phyloP scores from a whole-genome alignment of 2,329 filamentous ascomycete genomes.

The Xylariaceae sp. region DNA sequence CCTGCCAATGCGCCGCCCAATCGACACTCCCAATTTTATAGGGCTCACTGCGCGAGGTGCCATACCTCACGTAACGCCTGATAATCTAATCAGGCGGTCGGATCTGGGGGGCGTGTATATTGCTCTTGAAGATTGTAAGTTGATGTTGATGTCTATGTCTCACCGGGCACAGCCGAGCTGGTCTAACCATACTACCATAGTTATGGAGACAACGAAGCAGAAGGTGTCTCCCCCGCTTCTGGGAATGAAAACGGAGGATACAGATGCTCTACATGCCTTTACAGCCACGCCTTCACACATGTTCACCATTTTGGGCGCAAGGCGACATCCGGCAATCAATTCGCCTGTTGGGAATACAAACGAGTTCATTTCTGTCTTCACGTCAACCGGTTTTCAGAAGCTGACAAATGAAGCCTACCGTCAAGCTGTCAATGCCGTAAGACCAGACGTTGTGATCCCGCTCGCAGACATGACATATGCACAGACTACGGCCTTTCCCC shows the following conservation, averaged over 20 bases:
- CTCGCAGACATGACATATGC: constrained; percentile 67
- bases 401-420: constrained; percentile 67
- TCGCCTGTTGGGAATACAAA: constrained; percentile 68
- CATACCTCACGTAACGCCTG: constrained; percentile 84
- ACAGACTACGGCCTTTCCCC: constrained; percentile 41
- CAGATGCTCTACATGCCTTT: constrained; percentile 68
- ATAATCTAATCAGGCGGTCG: constrained; percentile 66
- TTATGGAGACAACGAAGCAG: constrained; percentile 48
- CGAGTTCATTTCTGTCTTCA: constrained; percentile 70
- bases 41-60: constrained; percentile 76
- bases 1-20: constrained; percentile 56
- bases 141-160: constrained; percentile 9
- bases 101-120: constrained; percentile 68
- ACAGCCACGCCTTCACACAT: constrained; percentile 64
- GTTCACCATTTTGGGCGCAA: constrained; percentile 69
- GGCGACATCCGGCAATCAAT: constrained; percentile 70
- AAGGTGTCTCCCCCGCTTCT: constrained; percentile 47
- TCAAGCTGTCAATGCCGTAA: constrained; percentile 58
- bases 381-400: constrained; percentile 77
- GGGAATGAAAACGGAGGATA: constrained; percentile 34
- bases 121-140: constrained; percentile 88
- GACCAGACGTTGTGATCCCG: constrained; percentile 75
- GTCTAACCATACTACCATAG: constrained; percentile 34
- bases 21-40: constrained; percentile 81
- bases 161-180: neutral